phyloP scores from a whole-genome alignment of 306 rosid species.

The Pueraria montana region DNA sequence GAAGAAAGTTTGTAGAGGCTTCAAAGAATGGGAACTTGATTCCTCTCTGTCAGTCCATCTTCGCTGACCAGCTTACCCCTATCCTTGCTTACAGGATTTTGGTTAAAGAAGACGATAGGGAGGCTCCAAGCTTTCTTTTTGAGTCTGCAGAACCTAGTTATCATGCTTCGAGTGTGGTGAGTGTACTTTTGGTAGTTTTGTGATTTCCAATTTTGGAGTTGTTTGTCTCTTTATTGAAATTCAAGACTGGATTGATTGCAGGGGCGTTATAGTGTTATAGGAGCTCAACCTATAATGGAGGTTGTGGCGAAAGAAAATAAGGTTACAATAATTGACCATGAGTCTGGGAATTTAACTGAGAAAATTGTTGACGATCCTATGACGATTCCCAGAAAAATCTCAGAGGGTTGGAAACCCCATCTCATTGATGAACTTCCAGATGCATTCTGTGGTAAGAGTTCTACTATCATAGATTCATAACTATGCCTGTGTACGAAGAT shows the following conservation, averaged over 20 bases:
- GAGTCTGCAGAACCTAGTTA: constrained; percentile 79
- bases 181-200: constrained; percentile 13
- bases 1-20: constrained; percentile 62
- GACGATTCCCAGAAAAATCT: constrained; percentile 67
- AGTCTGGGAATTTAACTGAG: constrained; percentile 58
- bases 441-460: constrained; percentile 80
- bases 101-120: constrained; percentile 76
- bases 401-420: constrained; percentile 73
- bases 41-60: constrained; percentile 71
- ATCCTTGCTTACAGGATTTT: constrained; percentile 76
- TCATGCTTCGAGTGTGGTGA: constrained; percentile 48
- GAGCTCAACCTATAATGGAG: constrained; percentile 84
- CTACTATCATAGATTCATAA: not conserved
- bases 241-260: constrained; percentile 48
- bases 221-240: not conserved
- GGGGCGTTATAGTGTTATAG: constrained; percentile 89
- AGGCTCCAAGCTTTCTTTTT: constrained; percentile 88
- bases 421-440: constrained; percentile 72
- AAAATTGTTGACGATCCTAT: constrained; percentile 78
- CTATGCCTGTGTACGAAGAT: not conserved
- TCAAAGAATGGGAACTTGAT: constrained; percentile 71
- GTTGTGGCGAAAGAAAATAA: constrained; percentile 80
- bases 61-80: constrained; percentile 87
- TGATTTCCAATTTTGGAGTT: constrained; percentile 22
- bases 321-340: constrained; percentile 78